Conservation (phyloP, 2,329 filamentous ascomycete genomes). For the Arthrobotrys sinensis region DNA sequence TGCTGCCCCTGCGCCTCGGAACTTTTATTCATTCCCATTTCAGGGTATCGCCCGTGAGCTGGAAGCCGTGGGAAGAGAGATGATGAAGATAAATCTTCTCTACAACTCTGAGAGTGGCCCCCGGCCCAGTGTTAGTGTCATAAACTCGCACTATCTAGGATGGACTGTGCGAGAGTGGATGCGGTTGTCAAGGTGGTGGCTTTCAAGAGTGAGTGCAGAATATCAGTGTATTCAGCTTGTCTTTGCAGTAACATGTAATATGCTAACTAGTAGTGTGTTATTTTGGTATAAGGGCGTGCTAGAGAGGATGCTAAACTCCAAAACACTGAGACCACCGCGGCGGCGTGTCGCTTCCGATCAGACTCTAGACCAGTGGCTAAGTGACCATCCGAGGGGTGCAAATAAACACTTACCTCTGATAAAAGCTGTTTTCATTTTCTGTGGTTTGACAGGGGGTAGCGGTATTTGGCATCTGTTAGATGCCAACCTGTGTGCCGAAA, state of each 20-base stretch:
- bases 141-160: constrained; percentile 26
- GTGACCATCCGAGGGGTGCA: constrained; percentile 12
- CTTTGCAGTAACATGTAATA: not conserved
- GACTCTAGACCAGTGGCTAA: constrained; percentile 17
- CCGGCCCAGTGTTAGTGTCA: not conserved
- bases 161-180: constrained; percentile 46
- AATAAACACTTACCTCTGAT: constrained; percentile 36
- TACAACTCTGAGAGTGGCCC: not conserved
- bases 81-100: constrained; percentile 32
- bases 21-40: constrained; percentile 3
- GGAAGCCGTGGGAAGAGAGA: constrained; percentile 25
- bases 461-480: constrained; percentile 31
- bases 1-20: not conserved
- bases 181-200: constrained; percentile 41
- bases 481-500: constrained; percentile 4
- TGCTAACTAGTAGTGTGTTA: not conserved
- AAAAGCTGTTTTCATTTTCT: constrained; percentile 38
- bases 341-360: constrained; percentile 3
- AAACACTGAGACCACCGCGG: constrained; percentile 1
- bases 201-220: constrained; percentile 29
- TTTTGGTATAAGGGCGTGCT: not conserved
- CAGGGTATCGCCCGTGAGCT: constrained; percentile 27
- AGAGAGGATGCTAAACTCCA: not conserved
- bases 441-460: constrained; percentile 18
- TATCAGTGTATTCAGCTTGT: too few relatives aligned